Evolutionary conservation across 2,329 filamentous ascomycete species (phyloP).

Genomic region (Neofusicoccum umdonicola): DNA sequence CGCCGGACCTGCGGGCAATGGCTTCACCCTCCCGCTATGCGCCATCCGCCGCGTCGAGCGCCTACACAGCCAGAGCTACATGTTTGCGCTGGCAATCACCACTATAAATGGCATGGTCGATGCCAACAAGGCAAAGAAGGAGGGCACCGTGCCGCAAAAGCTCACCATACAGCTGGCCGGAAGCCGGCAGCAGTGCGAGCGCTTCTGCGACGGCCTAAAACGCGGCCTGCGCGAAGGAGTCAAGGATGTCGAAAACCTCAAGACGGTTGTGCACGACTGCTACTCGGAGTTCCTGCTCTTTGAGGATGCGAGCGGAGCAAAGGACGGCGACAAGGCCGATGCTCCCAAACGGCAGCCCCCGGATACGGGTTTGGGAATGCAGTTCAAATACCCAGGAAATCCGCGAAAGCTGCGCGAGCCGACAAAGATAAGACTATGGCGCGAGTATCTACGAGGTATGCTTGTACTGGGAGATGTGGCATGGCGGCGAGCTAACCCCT

Average conservation of each 20-base stretch:
- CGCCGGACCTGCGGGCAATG: slow-evolving; percentile 88
- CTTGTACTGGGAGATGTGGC: slow-evolving; percentile 18
- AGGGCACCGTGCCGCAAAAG: slow-evolving; percentile 68
- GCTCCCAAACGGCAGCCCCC: slow-evolving; percentile 56
- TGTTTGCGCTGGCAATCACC: slow-evolving; percentile 90
- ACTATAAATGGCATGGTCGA: slow-evolving; percentile 74
- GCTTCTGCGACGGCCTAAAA: slow-evolving; percentile 95
- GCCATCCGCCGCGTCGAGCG: slow-evolving; percentile 89
- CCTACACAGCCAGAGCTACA: slow-evolving; percentile 85
- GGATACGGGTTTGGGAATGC: slow-evolving; percentile 89
- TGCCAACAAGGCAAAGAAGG: slow-evolving; percentile 46
- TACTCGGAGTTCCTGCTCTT: slow-evolving; percentile 68
- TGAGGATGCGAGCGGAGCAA: slow-evolving; percentile 41
- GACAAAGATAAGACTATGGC: slow-evolving; percentile 97
- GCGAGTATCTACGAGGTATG: slow-evolving; percentile 76
- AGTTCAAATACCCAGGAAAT: slow-evolving; percentile 94
- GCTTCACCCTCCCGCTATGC: slow-evolving; percentile 90
- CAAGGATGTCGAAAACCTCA: slow-evolving; percentile 81
- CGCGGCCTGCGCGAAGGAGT: slow-evolving; percentile 83
- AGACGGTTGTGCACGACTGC: slow-evolving; percentile 75
- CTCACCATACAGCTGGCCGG: slow-evolving; percentile 90
- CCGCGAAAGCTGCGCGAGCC: slow-evolving; percentile 88
- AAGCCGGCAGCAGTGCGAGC: slow-evolving; percentile 82
- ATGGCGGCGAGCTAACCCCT: background rate
- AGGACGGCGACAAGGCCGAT: slow-evolving; percentile 24